Base-by-base conservation (phyloP, 768 basidiomycete species). In the Pholiota conissans region DNA sequence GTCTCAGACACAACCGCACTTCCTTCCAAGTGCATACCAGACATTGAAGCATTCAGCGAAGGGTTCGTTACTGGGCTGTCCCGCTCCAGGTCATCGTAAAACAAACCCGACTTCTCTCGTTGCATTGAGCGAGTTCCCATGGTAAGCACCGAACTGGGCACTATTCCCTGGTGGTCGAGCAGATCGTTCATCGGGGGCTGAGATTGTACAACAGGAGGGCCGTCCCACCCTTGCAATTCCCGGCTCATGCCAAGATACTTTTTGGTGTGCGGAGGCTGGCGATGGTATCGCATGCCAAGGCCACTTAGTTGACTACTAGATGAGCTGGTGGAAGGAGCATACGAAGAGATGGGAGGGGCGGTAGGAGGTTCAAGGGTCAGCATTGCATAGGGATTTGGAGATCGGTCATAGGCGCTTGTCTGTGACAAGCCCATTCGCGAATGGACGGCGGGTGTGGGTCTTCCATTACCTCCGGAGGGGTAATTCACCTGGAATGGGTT, bases 371-470 rank as follows among this genome's bases (percentile, higher is more conserved):
- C 37, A 7, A 28, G 35, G 14, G 28, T 24, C 18, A n/a, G 16
- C 48, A 42, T 24, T 7, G 37, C 24, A 30, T 37, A 46, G 39
- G 27, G 18, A 14, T 40, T 39, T 11, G 64, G 32, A 22, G 61
- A 26, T 10, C 55, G 58, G 9, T 53, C 52, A 48, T 63, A 67
- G 3, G 66, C 66, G 26, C 50, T 61, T 10, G 61, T 67, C 30
- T 55, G 61, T 34, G 57, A 37, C 3, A 29, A 48, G 28, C 65
- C 65, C 55, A 62, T 49, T n/a, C 62, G 62, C 20, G 66, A 67
- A 49, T 63, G 66, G 29, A 57, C 52, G 22, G 66, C 66, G 11
- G 66, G 66, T 13, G 64, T 64, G 20, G 66, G 64, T 47, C 49
- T 46, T 10, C 57, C 58, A 22, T 46, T 22, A 8, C 52, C 52